These are phyloP conservation scores for Penstemon davidsonii DNA, from an alignment of 257 asterid species.

Conservation along the genomic window DNA sequence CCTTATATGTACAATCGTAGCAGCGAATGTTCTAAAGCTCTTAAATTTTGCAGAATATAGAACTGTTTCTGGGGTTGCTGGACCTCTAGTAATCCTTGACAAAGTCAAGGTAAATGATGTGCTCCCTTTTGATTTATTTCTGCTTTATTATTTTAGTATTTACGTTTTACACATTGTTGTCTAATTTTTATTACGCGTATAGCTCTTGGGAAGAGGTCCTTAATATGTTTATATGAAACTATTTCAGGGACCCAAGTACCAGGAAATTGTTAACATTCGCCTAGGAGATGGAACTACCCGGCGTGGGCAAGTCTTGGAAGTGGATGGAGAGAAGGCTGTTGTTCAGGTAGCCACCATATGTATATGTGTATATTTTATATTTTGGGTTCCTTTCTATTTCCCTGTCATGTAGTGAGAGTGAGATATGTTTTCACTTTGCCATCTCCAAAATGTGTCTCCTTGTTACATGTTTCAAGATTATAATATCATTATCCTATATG, in stretches of 20 bases:
- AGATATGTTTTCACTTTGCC: too few species aligned
- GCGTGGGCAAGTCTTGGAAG: conserved; percentile 98
- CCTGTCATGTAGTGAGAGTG: not conserved
- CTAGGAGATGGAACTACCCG: conserved; percentile 93
- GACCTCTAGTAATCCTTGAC: conserved; percentile 96
- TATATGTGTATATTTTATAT: not conserved
- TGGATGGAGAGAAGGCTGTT: conserved; percentile 97
- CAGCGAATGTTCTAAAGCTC: too few species aligned
- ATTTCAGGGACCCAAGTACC: conserved; percentile 94
- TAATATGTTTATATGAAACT: conserved; percentile 29
- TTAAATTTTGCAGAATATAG: conserved; percentile 72
- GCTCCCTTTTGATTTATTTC: conserved; percentile 2
- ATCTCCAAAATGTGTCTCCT: not conserved
- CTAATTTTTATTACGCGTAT: conserved; percentile 6
- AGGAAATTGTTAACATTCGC: conserved; percentile 95
- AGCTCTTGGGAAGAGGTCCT: conserved; percentile 13
- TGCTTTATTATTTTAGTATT: conserved; percentile 20
- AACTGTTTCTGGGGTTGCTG: conserved; percentile 99
- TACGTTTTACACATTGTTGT: conserved; percentile 20
- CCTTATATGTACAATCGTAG: not conserved
- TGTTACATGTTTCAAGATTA: not conserved
- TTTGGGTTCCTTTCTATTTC: conserved; percentile 2
- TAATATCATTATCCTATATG: conserved; percentile 7
- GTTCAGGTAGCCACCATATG: conserved; percentile 68
- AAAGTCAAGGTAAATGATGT: conserved; percentile 84